Evolutionary conservation across 179 eudicot genomes (phyloP), one percentile per base, ranked within the genome.

Genomic region (Gypsophila paniculata): DNA sequence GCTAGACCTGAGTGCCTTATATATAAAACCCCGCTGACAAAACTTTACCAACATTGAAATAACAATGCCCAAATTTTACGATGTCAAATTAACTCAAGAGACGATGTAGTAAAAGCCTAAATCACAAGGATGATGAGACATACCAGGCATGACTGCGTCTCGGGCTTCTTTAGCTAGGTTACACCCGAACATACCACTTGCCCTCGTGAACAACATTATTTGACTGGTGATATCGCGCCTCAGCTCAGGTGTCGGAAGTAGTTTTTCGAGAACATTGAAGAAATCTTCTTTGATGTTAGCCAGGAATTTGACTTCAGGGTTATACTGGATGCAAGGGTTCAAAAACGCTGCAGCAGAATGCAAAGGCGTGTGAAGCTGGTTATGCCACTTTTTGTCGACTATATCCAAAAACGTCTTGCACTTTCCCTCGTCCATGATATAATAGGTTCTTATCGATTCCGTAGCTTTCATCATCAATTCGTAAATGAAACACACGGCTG

Each of bases 121-220:
- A 51, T 36, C 25, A 67, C 76, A 17, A 22, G 61, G 38, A 71
- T 18, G 21, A 34, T 46, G 18, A 54, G 48, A 78, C 85, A 36
- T 85, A 94, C 99, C 99, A 44, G 99, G 96, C 34, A 94, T 70
- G 73, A 90, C 88, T 36, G 91, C 73, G 76, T 88, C 92, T 18
- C 90, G 89, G 6, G 99, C 94, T 81, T 94, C 99, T 82, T 91
- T 94, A 29, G 99, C 97, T 59, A 94, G 94, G 75, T 83, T 94
- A 80, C 99, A 94, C 29, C 99, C 96, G 77, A 94, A 94, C 89
- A 94, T 86, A 73, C 97, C 97, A 7, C 82, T 80, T 39, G 92
- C 99, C 79, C 93, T 84, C 25, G 90, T 82, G 68, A 87, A 94
- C 71, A 85, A 29, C 53, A 94, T 84, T 74, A 91, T 90, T 69